phyloP scores from a whole-genome alignment of 805 yeast genomes.

The Wickerhamomyces chambardii region DNA sequence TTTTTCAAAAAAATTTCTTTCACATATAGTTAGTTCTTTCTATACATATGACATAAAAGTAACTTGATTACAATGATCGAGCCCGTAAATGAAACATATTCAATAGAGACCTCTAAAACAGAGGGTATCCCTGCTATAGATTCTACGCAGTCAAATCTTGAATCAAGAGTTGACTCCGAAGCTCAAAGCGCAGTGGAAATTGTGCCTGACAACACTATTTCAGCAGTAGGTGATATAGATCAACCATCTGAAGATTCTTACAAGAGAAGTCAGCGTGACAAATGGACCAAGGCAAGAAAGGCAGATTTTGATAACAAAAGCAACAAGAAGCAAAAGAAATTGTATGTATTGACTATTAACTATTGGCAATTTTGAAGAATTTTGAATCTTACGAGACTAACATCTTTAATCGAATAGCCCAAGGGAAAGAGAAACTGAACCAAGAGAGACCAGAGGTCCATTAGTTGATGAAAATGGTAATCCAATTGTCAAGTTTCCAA shows the following conservation, averaged over 20 bases:
- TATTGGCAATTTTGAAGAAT: no score
- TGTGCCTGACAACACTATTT: constrained; percentile 1
- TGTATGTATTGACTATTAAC: constrained; percentile 17
- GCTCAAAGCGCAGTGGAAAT: neutral
- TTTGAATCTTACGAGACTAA: no score
- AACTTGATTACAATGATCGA: no score
- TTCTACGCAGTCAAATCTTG: no score
- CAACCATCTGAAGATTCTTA: constrained; percentile 29
- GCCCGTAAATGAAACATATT: no score
- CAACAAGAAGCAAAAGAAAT: constrained; percentile 12
- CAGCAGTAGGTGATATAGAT: constrained; percentile 21
- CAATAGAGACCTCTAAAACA: no score
- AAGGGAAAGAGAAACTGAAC: constrained; percentile 9
- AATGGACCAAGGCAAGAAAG: constrained; percentile 20
- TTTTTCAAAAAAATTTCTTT: no score
- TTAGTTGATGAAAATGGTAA: constrained; percentile 53
- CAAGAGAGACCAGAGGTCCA: constrained; percentile 12
- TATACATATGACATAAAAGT: no score
- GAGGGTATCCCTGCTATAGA: no score
- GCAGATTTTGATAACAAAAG: constrained; percentile 11
- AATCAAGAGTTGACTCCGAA: no score
- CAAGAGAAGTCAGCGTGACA: constrained; percentile 31
- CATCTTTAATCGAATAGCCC: no score
- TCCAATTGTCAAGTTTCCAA: constrained; percentile 64
- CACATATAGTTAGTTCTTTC: no score